These are phyloP conservation scores for Penicillium tannophilum DNA, from an alignment of 495 filamentous ascomycete genomes.

Conservation along the genomic window DNA sequence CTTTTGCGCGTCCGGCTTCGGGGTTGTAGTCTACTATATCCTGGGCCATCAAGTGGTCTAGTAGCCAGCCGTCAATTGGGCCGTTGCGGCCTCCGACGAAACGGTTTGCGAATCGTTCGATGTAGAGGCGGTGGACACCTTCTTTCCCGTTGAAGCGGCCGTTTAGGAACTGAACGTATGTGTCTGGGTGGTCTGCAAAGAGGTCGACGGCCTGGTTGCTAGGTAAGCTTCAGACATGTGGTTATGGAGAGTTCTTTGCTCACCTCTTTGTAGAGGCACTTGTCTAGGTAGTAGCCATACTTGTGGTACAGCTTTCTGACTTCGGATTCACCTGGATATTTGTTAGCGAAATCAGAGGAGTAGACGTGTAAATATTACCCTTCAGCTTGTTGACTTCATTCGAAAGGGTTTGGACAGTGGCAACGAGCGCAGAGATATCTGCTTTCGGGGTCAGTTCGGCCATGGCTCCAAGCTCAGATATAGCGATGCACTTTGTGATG, in stretches of 20 bases:
- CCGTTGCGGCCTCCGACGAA: slow-evolving; percentile 12
- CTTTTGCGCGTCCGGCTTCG: neutral
- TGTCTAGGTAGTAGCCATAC: slow-evolving; percentile 2
- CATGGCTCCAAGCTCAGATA: neutral
- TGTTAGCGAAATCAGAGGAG: neutral
- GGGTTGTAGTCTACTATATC: slow-evolving; percentile 8
- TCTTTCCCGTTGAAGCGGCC: slow-evolving; percentile 4
- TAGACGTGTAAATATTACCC: neutral
- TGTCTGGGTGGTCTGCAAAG: slow-evolving; percentile 1
- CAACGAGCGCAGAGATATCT: neutral
- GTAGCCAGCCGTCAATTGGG: slow-evolving; percentile 12
- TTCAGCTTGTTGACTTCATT: neutral
- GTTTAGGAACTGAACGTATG: neutral
- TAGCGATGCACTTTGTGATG: too few species aligned
- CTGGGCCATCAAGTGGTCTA: slow-evolving; percentile 13
- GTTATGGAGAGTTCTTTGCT: neutral
- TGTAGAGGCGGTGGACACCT: slow-evolving; percentile 4
- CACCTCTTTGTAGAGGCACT: slow-evolving; percentile 2
- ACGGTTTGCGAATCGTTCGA: slow-evolving; percentile 9
- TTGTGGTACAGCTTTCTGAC: slow-evolving; percentile 2
- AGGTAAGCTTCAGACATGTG: neutral
- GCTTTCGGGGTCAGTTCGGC: neutral
- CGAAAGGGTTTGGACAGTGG: neutral
- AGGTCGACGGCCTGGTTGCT: neutral
- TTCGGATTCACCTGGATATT: neutral